Conservation (phyloP, 2,329 filamentous ascomycete species). For the Huntiella bhutanensis region DNA sequence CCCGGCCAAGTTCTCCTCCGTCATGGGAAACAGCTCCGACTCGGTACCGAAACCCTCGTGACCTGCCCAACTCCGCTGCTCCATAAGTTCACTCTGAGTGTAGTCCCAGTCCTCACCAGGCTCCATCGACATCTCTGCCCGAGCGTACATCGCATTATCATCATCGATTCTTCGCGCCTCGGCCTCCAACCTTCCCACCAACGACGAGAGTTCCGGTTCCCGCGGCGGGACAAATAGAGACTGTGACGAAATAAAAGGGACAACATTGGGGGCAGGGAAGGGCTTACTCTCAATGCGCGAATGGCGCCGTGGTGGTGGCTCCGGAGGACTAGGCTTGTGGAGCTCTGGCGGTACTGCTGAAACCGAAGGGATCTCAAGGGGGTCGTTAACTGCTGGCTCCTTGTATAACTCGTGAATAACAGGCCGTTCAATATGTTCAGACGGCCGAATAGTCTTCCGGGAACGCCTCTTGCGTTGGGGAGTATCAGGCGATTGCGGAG, state of each 20-base stretch:
- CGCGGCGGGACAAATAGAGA: not conserved
- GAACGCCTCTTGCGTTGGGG: too few relatives aligned
- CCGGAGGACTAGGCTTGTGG: not conserved
- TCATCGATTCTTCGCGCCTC: constrained; percentile 2
- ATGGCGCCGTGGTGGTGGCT: not conserved
- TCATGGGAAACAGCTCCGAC: not conserved
- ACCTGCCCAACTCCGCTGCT: too few relatives aligned
- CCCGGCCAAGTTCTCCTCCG: constrained; percentile 4
- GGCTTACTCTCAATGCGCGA: constrained; percentile 1
- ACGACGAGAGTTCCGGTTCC: not conserved
- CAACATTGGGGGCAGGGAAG: not conserved
- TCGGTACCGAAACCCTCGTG: not conserved
- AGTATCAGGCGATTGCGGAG: too few relatives aligned
- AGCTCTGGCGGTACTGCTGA: not conserved
- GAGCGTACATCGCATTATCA: not conserved
- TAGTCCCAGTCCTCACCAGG: not conserved
- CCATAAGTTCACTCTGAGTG: not conserved
- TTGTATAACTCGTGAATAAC: too few relatives aligned
- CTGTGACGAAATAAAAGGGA: too few relatives aligned
- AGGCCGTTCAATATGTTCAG: too few relatives aligned
- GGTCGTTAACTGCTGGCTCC: not conserved
- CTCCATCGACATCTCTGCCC: not conserved
- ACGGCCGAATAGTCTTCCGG: too few relatives aligned
- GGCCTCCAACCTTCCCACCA: constrained; percentile 1
- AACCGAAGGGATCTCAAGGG: not conserved